A percentile compares a stretch with the other conserved stretches of the same genome.
phyloP scores from a whole-genome alignment of 2,329 filamentous ascomycete species.

The Proliferodiscus dingleyae region DNA sequence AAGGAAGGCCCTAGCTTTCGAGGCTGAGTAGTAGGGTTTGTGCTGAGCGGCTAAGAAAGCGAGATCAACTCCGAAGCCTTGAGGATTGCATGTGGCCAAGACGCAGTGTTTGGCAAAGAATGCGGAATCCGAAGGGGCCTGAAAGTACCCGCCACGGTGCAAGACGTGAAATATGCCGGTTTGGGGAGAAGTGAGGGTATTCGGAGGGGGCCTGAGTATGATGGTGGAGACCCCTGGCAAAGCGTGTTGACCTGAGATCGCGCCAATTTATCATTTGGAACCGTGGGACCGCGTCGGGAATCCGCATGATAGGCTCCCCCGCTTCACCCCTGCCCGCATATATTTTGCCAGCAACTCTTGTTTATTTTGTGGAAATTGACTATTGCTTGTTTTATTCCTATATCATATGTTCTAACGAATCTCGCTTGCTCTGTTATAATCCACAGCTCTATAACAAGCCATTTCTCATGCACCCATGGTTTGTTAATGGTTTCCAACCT shows the following conservation, averaged over 20 bases:
- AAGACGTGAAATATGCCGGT: slow-evolving; percentile 1
- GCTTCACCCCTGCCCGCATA: too few species aligned
- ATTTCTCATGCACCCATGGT: too few species aligned
- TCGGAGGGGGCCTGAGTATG: slow-evolving; percentile 8
- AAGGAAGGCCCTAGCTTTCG: slow-evolving; percentile 7
- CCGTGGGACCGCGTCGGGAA: background rate
- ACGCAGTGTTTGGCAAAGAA: slow-evolving; percentile 1
- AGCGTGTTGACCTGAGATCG: background rate
- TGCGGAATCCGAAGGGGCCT: background rate
- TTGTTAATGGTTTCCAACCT: too few species aligned
- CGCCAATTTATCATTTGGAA: background rate
- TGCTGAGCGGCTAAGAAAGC: slow-evolving; percentile 10
- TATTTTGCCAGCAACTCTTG: too few species aligned
- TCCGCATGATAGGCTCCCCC: too few species aligned
- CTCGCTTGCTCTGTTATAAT: too few species aligned
- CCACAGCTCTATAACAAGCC: too few species aligned
- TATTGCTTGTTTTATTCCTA: too few species aligned
- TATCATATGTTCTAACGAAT: too few species aligned
- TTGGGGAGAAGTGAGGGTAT: slow-evolving; percentile 24
- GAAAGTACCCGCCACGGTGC: background rate
- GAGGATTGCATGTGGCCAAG: slow-evolving; percentile 14
- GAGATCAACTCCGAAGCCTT: slow-evolving; percentile 19
- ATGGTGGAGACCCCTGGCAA: slow-evolving; percentile 11
- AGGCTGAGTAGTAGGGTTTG: slow-evolving; percentile 2
- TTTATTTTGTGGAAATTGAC: too few species aligned